These are phyloP conservation scores for Cercophora samala DNA, from an alignment of 495 filamentous ascomycete species.

Conservation along the genomic window DNA sequence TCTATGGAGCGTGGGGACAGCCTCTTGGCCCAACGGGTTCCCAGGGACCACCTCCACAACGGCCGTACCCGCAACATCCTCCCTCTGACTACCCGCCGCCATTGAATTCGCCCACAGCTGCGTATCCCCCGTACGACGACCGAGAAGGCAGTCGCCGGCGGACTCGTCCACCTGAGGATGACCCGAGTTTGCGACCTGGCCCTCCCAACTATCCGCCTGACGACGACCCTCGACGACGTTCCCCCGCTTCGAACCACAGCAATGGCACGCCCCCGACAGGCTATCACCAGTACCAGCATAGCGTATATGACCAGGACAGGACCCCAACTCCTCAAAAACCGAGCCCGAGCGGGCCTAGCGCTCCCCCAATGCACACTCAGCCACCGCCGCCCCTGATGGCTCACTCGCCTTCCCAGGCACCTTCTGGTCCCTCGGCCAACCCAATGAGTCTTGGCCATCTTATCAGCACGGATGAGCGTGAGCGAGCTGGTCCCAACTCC, in stretches of 20 bases:
- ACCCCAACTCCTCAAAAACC: slow-evolving; percentile 26
- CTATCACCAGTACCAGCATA: slow-evolving; percentile 32
- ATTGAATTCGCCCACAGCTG: slow-evolving; percentile 31
- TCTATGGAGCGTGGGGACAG: slow-evolving; percentile 51
- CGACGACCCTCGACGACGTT: slow-evolving; percentile 46
- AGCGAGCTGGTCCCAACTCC: slow-evolving; percentile 18
- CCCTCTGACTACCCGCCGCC: slow-evolving; percentile 28
- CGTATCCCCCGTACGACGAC: slow-evolving; percentile 41
- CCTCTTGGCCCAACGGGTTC: slow-evolving; percentile 23
- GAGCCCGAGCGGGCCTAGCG: slow-evolving; percentile 25
- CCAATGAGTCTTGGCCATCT: slow-evolving; percentile 48
- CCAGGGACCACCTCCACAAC: slow-evolving; percentile 24
- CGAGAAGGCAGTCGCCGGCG: slow-evolving; percentile 37
- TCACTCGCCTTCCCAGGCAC: not conserved
- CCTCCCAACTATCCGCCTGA: slow-evolving; percentile 44
- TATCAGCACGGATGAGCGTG: slow-evolving; percentile 27
- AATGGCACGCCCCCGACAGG: slow-evolving; percentile 38
- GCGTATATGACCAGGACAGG: slow-evolving; percentile 25
- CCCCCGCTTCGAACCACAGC: slow-evolving; percentile 44
- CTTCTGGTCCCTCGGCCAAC: slow-evolving; percentile 16
- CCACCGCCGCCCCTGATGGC: slow-evolving; percentile 7
- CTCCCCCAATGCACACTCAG: slow-evolving; percentile 11
- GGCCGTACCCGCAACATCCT: slow-evolving; percentile 21
- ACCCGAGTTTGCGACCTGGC: slow-evolving; percentile 42
- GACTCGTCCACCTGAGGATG: slow-evolving; percentile 38